Conservation (phyloP, 495 filamentous ascomycete genomes). For the Neurospora terricola region DNA sequence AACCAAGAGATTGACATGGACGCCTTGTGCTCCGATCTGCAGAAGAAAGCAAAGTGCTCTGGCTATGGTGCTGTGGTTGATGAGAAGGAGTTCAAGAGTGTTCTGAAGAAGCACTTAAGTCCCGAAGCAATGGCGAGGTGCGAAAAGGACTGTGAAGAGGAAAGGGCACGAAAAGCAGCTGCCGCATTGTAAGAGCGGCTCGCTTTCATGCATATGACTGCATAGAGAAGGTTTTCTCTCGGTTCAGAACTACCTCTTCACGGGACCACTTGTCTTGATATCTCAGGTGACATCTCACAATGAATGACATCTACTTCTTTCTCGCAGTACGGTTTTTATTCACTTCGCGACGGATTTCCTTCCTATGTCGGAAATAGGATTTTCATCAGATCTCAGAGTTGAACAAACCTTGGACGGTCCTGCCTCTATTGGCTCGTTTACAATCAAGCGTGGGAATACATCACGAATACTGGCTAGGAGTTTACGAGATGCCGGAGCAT, state of each 20-base stretch:
- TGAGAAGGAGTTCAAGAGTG: slow-evolving; percentile 75
- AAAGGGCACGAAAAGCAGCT: not conserved
- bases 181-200: not conserved
- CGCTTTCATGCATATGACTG: not conserved
- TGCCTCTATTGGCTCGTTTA: not conserved
- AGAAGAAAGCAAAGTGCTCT: slow-evolving; percentile 91
- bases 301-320: not conserved
- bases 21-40: slow-evolving; percentile 82
- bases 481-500: not conserved
- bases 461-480: not conserved
- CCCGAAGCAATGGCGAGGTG: slow-evolving; percentile 6
- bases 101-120: slow-evolving; percentile 50
- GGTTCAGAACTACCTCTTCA: not conserved
- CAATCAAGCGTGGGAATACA: not conserved
- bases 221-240: not conserved
- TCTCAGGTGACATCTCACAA: not conserved
- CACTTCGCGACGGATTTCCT: not conserved
- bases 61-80: slow-evolving; percentile 87
- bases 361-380: not conserved
- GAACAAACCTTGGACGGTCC: not conserved
- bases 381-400: not conserved
- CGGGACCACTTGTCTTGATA: not conserved
- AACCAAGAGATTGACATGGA: slow-evolving; percentile 89
- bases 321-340: not conserved
- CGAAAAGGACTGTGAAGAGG: not conserved